Conservation (phyloP, 176 grass and related monocot species). For the Chloris gayana region DNA sequence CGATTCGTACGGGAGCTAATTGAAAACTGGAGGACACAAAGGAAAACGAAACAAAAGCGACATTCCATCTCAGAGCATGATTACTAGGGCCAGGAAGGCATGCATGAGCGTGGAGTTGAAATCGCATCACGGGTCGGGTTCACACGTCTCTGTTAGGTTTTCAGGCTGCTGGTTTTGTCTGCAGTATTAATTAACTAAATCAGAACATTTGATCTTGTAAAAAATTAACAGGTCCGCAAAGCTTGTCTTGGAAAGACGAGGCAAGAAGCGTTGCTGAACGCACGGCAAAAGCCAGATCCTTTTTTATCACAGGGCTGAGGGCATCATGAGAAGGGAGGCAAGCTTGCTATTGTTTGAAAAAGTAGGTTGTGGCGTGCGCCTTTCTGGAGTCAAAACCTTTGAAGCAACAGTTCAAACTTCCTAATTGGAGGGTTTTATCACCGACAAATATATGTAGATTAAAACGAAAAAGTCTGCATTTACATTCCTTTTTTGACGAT, state of each 20-base stretch:
- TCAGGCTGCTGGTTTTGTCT: not conserved
- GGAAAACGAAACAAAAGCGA: slow-evolving; percentile 13
- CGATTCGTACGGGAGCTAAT: not conserved
- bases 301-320: not conserved
- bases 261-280: slow-evolving; percentile 1
- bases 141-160: not conserved
- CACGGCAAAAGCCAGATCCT: not conserved
- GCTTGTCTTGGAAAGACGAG: not conserved
- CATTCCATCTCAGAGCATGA: slow-evolving; percentile 20
- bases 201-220: not conserved
- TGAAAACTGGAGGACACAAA: slow-evolving; percentile 7
- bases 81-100: not conserved
- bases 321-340: slow-evolving; percentile 1
- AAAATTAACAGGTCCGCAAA: not conserved
- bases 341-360: slow-evolving; percentile 4
- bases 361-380: not conserved
- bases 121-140: not conserved
- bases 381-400: slow-evolving; percentile 17
- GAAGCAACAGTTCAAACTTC: slow-evolving; percentile 30
- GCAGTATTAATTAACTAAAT: not conserved
- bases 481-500: slow-evolving; percentile 55
- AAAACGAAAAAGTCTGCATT: not conserved
- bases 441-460: not conserved
- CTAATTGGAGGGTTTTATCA: slow-evolving; percentile 32
- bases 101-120: not conserved